Evolutionary conservation across 2,329 filamentous ascomycete species (phyloP).

Genomic region (Cryphonectria parasitica): DNA sequence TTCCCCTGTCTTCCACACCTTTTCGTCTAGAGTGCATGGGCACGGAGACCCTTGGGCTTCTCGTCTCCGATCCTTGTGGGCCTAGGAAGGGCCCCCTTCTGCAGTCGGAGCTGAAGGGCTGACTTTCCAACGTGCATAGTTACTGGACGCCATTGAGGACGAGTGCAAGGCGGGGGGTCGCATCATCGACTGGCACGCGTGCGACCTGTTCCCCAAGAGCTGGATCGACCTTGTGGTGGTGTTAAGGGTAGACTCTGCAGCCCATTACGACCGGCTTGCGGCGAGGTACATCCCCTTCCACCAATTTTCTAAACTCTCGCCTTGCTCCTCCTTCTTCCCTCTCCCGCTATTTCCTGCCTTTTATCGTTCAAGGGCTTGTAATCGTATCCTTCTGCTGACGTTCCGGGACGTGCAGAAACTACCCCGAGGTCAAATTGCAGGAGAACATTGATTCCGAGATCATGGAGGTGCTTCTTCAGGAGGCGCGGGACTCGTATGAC

Average conservation of each 20-base stretch:
- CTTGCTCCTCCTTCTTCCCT: background rate
- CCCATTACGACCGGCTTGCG: slow-evolving; percentile 82
- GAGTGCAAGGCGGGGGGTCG: slow-evolving; percentile 78
- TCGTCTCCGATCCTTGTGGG: background rate
- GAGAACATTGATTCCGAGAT: slow-evolving; percentile 98
- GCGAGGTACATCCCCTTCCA: slow-evolving; percentile 58
- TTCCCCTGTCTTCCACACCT: background rate
- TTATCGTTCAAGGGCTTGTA: background rate
- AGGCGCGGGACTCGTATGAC: slow-evolving; percentile 85
- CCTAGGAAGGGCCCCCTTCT: background rate
- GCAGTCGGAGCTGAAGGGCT: slow-evolving; percentile 11
- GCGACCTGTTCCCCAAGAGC: slow-evolving; percentile 88
- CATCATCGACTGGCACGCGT: slow-evolving; percentile 97
- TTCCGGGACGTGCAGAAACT: slow-evolving; percentile 59
- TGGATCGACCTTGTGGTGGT: slow-evolving; percentile 97
- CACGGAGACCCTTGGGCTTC: background rate
- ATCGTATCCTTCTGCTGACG: background rate
- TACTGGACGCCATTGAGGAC: slow-evolving; percentile 87
- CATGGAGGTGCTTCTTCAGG: slow-evolving; percentile 90
- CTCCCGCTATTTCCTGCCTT: no score
- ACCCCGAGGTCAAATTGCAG: slow-evolving; percentile 84
- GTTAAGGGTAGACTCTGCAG: slow-evolving; percentile 76
- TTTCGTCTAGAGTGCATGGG: no score
- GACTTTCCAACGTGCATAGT: slow-evolving; percentile 46
- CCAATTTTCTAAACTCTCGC: background rate